Conservation (phyloP, 495 filamentous ascomycete species). For the Margaritispora aquatica region DNA sequence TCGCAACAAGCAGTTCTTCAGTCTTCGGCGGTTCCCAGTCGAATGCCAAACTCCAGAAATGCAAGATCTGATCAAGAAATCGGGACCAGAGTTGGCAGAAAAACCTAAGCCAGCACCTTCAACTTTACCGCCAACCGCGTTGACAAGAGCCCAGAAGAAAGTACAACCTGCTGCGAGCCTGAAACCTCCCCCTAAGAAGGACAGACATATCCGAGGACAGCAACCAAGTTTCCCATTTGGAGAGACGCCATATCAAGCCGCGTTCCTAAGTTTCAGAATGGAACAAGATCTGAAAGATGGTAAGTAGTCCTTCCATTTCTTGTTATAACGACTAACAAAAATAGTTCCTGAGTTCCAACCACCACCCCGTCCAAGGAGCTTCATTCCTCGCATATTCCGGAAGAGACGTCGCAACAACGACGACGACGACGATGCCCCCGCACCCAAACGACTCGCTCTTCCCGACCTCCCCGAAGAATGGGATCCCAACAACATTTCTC, state of each 20-base stretch:
- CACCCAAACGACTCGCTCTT: not conserved
- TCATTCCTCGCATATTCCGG: not conserved
- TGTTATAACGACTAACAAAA: not conserved
- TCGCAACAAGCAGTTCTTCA: conserved; percentile 8
- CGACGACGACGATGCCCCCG: not conserved
- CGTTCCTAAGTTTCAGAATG: conserved; percentile 17
- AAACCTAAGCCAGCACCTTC: conserved; percentile 3
- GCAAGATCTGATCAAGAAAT: conserved; percentile 5
- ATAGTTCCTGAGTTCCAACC: conserved; percentile 19
- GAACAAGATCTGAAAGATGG: conserved; percentile 20
- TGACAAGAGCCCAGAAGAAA: not conserved
- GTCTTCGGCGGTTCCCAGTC: conserved; percentile 14
- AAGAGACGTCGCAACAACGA: not conserved
- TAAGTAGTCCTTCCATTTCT: conserved; percentile 1
- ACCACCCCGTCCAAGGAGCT: not conserved
- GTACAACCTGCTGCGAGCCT: not conserved
- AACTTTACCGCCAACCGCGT: not conserved
- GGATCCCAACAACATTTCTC: not conserved
- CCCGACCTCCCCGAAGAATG: conserved; percentile 5
- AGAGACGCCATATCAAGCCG: conserved; percentile 19
- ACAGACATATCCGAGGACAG: conserved; percentile 11
- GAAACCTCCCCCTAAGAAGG: not conserved
- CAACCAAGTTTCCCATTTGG: conserved; percentile 20
- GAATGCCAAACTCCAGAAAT: conserved; percentile 7
- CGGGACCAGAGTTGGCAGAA: conserved; percentile 8